Base-by-base conservation (phyloP, 345 rosid species). In the Lumnitzera racemosa region DNA sequence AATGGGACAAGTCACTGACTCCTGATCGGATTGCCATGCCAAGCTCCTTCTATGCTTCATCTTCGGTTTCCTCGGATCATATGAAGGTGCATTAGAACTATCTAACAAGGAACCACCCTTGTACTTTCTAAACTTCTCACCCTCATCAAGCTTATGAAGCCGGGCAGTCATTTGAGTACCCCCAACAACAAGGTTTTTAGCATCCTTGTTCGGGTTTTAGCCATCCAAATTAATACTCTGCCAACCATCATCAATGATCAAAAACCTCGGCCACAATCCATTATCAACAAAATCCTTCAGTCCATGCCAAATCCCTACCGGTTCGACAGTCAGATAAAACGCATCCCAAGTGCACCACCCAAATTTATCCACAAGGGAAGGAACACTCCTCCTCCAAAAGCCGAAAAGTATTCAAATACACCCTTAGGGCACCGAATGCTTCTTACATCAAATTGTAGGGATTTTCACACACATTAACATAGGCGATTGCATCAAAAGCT, bases 161-260 rank as follows among this genome's bases (percentile, higher is more conserved):
- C 98, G 76, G 23, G 79, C 77, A 24, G 88, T 83, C 98, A 92
- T 92, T 59, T 89, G 96, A 55, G 81, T 80, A 13, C 98, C 96
- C 5, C 96, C 92, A 53, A 89, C 83, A 65, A 85, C 91, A 53
- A 85, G 86, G 62, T 82, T 82, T 59, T 76, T 81, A 0, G 78
- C 59, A 29, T 81, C 96, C 65, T 71, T 46, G 9, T 72, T 54
- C 2, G 77, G 67, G 50, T 85, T 63, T 14, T 77, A 83, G 8
- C 68, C 73, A 60, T 91, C 96, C 11, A 56, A 15, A 53, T 64
- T 87, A 63, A 85, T 74, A 48, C 91, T 85, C 46, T 75, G 79
- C 85, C 85, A 81, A 8, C 85, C 80, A 27, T 78, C 85, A 48
- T 81, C 85, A 15, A 81, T 81, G 51, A 81, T 53, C 25, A 78